Percentiles rank a stretch among this genome's conserved stretches.
Evolutionary conservation across 129 eudicot species (phyloP).

Genomic region (Centrapalus pauciflorus): DNA sequence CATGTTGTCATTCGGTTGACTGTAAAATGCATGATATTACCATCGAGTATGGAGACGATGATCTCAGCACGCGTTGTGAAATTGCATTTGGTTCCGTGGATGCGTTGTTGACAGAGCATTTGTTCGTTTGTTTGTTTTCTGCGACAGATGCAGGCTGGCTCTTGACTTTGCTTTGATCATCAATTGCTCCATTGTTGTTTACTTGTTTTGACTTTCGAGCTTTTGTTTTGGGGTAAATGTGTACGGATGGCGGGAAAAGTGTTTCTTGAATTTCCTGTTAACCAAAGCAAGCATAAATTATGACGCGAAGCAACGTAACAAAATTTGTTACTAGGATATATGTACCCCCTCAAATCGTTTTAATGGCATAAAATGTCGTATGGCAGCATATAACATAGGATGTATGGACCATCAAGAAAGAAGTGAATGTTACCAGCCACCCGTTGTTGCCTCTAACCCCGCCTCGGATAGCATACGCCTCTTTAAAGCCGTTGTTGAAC

Average conservation of each 20-base stretch:
- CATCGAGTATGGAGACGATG: constrained; percentile 68
- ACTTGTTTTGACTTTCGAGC: constrained; percentile 27
- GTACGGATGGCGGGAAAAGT: constrained; percentile 79
- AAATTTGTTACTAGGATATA: not conserved
- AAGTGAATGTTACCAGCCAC: constrained; percentile 64
- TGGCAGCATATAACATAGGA: not conserved
- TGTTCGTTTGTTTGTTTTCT: constrained; percentile 26
- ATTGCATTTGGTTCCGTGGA: constrained; percentile 26
- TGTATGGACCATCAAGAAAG: not conserved
- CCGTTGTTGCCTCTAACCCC: constrained; percentile 87
- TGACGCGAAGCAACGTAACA: not conserved
- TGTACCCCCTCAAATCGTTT: too few species aligned
- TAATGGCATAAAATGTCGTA: too few species aligned
- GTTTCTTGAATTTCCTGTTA: constrained; percentile 82
- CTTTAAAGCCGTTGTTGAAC: constrained; percentile 83
- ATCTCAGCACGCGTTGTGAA: constrained; percentile 19
- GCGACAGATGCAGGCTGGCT: constrained; percentile 27
- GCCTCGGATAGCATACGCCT: constrained; percentile 86
- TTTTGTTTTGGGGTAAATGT: constrained; percentile 48
- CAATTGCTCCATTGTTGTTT: constrained; percentile 44
- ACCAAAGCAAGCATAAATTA: constrained; percentile 12
- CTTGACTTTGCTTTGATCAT: constrained; percentile 22
- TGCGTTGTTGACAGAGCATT: constrained; percentile 36
- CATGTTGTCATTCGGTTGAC: not conserved
- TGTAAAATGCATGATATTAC: constrained; percentile 21